Conservation (phyloP, 768 basidiomycete genomes). For the Pisolithus orientalis region DNA sequence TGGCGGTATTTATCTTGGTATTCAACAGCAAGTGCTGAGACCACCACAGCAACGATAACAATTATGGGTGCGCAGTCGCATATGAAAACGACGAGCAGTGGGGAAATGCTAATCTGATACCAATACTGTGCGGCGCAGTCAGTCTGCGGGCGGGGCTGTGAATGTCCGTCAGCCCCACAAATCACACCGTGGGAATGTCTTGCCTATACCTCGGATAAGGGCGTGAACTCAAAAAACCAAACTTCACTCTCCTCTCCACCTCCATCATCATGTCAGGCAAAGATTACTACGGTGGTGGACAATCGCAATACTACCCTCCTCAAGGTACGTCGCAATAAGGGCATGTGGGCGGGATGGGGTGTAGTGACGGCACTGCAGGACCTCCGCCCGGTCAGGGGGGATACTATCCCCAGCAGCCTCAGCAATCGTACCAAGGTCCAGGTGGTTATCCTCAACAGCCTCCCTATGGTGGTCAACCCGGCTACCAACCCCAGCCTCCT, state of each 20-base stretch:
- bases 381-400: slow-evolving; percentile 59
- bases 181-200: background rate
- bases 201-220: slow-evolving; percentile 1
- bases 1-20: too few relatives aligned
- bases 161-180: background rate
- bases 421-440: slow-evolving; percentile 59
- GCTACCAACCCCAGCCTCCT: slow-evolving; percentile 56
- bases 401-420: slow-evolving; percentile 72
- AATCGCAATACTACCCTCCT: slow-evolving; percentile 52
- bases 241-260: slow-evolving; percentile 8
- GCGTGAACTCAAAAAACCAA: slow-evolving; percentile 7
- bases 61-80: too few relatives aligned
- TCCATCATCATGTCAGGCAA: slow-evolving; percentile 55
- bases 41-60: too few relatives aligned
- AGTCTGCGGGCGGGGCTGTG: background rate
- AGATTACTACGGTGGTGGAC: slow-evolving; percentile 60
- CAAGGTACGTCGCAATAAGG: slow-evolving; percentile 31
- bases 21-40: too few relatives aligned
- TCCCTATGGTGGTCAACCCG: slow-evolving; percentile 31
- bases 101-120: background rate
- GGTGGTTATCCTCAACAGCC: slow-evolving; percentile 31
- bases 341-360: background rate
- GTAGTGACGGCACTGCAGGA: slow-evolving; percentile 24
- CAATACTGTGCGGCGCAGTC: background rate
- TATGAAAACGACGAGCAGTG: too few relatives aligned